Conservation (phyloP, 2,329 filamentous ascomycete genomes). For the Aureobasidium lini region DNA sequence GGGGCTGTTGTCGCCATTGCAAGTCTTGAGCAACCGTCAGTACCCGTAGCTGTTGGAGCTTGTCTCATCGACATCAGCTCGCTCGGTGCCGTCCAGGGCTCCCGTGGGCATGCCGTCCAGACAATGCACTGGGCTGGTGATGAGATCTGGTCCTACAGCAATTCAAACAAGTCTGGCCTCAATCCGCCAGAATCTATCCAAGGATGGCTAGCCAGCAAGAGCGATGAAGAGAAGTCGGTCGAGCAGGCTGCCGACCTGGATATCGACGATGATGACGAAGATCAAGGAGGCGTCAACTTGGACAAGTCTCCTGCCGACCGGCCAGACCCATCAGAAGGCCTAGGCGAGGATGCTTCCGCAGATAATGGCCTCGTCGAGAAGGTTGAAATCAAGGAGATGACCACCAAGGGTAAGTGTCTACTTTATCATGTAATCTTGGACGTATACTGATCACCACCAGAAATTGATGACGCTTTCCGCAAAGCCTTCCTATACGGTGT, state of each 20-base stretch:
- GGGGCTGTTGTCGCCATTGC: conserved; percentile 58
- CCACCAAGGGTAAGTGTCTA: conserved; percentile 45
- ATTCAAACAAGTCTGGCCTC: conserved; percentile 45
- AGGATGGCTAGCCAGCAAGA: conserved; percentile 36
- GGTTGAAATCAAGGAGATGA: conserved; percentile 41
- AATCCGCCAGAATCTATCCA: conserved; percentile 46
- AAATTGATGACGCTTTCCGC: conserved; percentile 59
- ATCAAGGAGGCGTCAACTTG: conserved; percentile 41
- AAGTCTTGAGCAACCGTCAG: conserved; percentile 50
- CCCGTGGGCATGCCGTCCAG: conserved; percentile 57
- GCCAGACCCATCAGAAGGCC: conserved; percentile 8
- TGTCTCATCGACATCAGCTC: conserved; percentile 56
- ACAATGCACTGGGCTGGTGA: conserved; percentile 62
- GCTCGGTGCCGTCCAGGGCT: conserved; percentile 49
- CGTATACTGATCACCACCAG: conserved; percentile 30
- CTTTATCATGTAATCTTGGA: conserved; percentile 10
- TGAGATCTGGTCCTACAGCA: conserved; percentile 60
- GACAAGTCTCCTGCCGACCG: conserved; percentile 15
- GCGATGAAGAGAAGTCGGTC: conserved; percentile 29
- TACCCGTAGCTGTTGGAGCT: conserved; percentile 57
- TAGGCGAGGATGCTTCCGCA: conserved; percentile 21
- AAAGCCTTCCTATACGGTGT: conserved; percentile 58
- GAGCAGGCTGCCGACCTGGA: conserved; percentile 36
- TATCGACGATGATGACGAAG: conserved; percentile 33
- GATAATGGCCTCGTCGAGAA: conserved; percentile 26